Conservation (phyloP, 768 basidiomycete genomes). For the Fistulinella prunicolor region DNA sequence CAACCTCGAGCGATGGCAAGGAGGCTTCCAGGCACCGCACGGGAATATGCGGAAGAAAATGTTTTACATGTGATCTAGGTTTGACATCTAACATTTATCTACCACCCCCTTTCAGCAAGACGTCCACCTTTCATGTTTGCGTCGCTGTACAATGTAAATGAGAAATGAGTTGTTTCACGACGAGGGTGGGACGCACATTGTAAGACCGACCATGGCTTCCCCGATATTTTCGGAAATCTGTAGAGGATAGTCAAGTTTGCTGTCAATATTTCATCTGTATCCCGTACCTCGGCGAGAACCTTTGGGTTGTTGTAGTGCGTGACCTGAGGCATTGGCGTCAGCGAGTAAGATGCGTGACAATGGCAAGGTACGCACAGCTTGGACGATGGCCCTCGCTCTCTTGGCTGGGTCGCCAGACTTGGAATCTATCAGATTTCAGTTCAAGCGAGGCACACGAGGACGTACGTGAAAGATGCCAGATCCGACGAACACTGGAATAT, state of each 20-base stretch:
- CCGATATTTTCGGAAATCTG: conserved; percentile 83
- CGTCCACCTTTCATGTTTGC: conserved; percentile 67
- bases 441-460: conserved; percentile 7
- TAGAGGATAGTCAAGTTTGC: background rate
- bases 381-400: conserved; percentile 92
- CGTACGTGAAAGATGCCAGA: conserved; percentile 93
- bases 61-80: conserved; percentile 32
- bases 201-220: conserved; percentile 90
- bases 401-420: conserved; percentile 93
- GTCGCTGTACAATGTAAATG: conserved; percentile 42
- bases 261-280: background rate
- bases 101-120: conserved; percentile 68
- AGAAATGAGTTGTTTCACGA: conserved; percentile 2
- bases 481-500: conserved; percentile 82
- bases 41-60: conserved; percentile 27
- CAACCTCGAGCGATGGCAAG: conserved; percentile 32
- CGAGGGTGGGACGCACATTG: conserved; percentile 55
- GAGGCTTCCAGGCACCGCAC: conserved; percentile 33
- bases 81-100: conserved; percentile 20
- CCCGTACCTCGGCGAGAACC: conserved; percentile 76
- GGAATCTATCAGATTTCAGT: conserved; percentile 4
- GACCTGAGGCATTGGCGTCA: conserved; percentile 42
- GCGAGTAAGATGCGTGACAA: background rate
- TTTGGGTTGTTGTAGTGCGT: conserved; percentile 96
- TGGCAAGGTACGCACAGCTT: conserved; percentile 60